Base-by-base conservation (phyloP, 257 asterid species). In the Perilla frutescens region DNA sequence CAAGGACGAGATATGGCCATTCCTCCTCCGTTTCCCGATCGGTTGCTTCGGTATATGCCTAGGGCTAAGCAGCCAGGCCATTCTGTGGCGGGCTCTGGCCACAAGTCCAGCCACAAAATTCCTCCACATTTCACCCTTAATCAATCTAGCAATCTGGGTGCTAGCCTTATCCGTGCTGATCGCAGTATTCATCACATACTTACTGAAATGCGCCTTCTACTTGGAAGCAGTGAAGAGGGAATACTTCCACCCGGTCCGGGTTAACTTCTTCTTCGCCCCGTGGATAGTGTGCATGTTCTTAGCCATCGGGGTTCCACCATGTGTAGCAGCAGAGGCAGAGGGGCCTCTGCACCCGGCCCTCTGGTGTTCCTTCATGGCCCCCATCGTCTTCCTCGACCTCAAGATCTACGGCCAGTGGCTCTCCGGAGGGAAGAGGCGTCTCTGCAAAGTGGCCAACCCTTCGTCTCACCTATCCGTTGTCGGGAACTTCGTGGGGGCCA, bases 381-480 rank as follows among this genome's bases (percentile, higher is more conserved):
- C 98, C 9, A 81, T 93, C 63, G 11, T 88, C 15, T 76, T 77
- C 74, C 97, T 93, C n/a, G 96, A 93, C 76, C 84, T 93, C 31
- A 93, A 93, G 66, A 83, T 93, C 10, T 93, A 93, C 59, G 98
- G 98, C 0, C 98, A 93, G 76, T 93, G 96, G 98, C 90, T 93
- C 14, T 93, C 98, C 0, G 98, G 98, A 0, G 98, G 98, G 12
- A 89, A 89, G 66, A 65, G 96, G 47, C 90, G 97, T 0, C 83
- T 93, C 0, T 62, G 82, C 75, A 91, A 88, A 72, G 98, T 93
- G 6, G 97, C 98, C 0, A 91, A 93, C 54, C 98, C 98, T 0
- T 93, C 97, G 4, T 91, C 98, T 0, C 98, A 91, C 62, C 74
- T 93, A 1, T 91, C 97, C 0, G 97, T 93, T 8, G 94, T 93